These are phyloP conservation scores for Dacryopinax spathularia DNA, from an alignment of 768 basidiomycete species.

Conservation along the genomic window DNA sequence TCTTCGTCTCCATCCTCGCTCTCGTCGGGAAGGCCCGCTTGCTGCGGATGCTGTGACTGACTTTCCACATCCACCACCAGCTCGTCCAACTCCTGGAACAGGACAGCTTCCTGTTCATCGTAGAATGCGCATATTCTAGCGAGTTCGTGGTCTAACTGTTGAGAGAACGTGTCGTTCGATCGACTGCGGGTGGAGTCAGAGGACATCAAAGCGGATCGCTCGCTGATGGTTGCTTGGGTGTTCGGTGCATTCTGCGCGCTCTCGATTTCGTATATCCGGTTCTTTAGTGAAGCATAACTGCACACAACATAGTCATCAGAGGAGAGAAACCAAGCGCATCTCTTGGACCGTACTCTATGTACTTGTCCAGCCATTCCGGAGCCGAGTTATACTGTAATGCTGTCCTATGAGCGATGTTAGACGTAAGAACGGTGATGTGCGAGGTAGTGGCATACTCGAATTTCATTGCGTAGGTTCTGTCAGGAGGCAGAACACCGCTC, in stretches of 20 bases:
- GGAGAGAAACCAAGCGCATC: not conserved
- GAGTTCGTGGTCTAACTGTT: slow-evolving; percentile 68
- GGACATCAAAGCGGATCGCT: slow-evolving; percentile 1
- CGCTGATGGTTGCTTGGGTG: not conserved
- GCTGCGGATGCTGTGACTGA: slow-evolving; percentile 48
- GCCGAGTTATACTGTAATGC: slow-evolving; percentile 62
- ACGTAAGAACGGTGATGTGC: not conserved
- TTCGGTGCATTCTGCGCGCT: slow-evolving; percentile 42
- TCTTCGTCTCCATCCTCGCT: slow-evolving; percentile 37
- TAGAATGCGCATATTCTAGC: slow-evolving; percentile 73
- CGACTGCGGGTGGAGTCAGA: slow-evolving; percentile 25
- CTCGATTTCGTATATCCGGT: slow-evolving; percentile 72
- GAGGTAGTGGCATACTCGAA: not conserved
- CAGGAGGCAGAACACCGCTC: not conserved
- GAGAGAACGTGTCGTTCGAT: slow-evolving; percentile 44
- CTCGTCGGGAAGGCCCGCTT: slow-evolving; percentile 25
- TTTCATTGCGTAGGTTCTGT: not conserved
- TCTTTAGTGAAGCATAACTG: slow-evolving; percentile 78
- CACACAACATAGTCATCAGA: not conserved
- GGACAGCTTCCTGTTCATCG: slow-evolving; percentile 54
- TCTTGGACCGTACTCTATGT: slow-evolving; percentile 57
- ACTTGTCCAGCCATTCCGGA: slow-evolving; percentile 85
- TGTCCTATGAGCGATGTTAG: not conserved
- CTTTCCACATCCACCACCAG: slow-evolving; percentile 42
- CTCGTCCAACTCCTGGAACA: slow-evolving; percentile 44